phyloP scores from a whole-genome alignment of 1,284 basidiomycete species.

The Schizophyllum amplum region DNA sequence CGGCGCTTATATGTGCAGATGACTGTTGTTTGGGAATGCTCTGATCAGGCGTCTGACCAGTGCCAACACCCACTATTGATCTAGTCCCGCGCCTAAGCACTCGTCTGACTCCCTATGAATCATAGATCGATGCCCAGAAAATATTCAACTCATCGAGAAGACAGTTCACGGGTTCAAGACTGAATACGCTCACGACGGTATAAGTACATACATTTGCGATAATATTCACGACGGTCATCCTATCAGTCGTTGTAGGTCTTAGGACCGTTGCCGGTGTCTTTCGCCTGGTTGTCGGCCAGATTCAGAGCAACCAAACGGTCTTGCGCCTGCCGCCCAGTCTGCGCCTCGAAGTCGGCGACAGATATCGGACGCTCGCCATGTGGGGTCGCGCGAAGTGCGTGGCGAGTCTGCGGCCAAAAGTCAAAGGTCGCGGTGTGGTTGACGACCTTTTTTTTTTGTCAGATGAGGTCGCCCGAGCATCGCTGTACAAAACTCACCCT shows the following conservation, averaged over 20 bases:
- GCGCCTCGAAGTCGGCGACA: slow-evolving; percentile 65
- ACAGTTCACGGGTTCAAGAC: no score
- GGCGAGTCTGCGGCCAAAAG: slow-evolving; percentile 67
- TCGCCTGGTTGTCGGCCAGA: neutral
- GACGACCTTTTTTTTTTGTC: slow-evolving; percentile 58
- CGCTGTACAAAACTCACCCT: slow-evolving; percentile 31
- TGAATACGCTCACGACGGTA: no score
- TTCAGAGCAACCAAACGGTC: slow-evolving; percentile 48
- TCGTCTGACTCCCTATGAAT: no score
- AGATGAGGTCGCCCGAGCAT: neutral
- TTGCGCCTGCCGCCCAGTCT: slow-evolving; percentile 54
- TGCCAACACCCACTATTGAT: no score
- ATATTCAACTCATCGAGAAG: no score
- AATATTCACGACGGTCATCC: no score
- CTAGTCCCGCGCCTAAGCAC: no score
- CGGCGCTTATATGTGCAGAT: no score
- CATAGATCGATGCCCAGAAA: no score
- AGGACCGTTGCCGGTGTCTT: neutral
- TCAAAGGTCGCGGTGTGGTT: slow-evolving; percentile 74
- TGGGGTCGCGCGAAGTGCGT: slow-evolving; percentile 76
- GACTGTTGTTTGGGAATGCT: no score
- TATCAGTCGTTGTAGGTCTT: neutral
- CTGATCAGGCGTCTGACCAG: no score
- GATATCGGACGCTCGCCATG: slow-evolving; percentile 71
- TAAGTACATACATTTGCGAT: no score